phyloP scores from a whole-genome alignment of 768 basidiomycete genomes.

The Lepiota venenata region DNA sequence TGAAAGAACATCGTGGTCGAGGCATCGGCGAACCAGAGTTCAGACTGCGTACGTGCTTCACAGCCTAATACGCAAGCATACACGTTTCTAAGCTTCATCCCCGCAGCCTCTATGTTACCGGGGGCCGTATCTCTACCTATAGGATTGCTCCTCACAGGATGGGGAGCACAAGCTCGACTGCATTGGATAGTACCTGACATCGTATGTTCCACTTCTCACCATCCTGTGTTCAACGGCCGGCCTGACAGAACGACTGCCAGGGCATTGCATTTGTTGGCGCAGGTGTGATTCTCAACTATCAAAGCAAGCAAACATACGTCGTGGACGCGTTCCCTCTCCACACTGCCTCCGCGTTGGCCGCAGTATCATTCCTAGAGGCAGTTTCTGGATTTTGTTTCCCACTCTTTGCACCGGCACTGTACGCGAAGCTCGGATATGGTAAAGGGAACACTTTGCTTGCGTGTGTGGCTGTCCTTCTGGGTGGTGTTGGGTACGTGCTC shows the following conservation, averaged over 20 bases:
- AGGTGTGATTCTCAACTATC: slow-evolving; percentile 57
- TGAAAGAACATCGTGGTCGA: slow-evolving; percentile 43
- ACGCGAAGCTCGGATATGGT: slow-evolving; percentile 60
- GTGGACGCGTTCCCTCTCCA: slow-evolving; percentile 65
- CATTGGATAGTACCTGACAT: slow-evolving; percentile 75
- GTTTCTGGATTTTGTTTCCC: slow-evolving; percentile 75
- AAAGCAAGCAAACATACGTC: slow-evolving; percentile 63
- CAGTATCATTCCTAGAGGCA: slow-evolving; percentile 58
- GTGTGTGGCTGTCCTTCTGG: slow-evolving; percentile 49
- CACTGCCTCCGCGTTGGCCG: slow-evolving; percentile 69
- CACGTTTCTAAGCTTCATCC: background rate
- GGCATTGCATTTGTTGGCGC: slow-evolving; percentile 55
- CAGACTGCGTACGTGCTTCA: slow-evolving; percentile 37
- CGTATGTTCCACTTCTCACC: slow-evolving; percentile 33
- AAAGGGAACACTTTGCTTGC: slow-evolving; percentile 69
- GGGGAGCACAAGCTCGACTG: slow-evolving; percentile 53
- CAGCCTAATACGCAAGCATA: background rate
- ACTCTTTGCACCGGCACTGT: slow-evolving; percentile 71
- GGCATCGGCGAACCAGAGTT: slow-evolving; percentile 46
- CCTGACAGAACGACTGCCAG: slow-evolving; percentile 24
- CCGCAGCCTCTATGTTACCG: slow-evolving; percentile 53
- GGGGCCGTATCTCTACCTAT: slow-evolving; percentile 59
- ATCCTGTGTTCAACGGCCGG: background rate
- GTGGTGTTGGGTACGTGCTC: slow-evolving; percentile 52
- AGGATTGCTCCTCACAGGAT: slow-evolving; percentile 69